These are phyloP conservation scores for Diplodia seriata DNA, from an alignment of 2,329 filamentous ascomycete genomes.

Conservation along the genomic window DNA sequence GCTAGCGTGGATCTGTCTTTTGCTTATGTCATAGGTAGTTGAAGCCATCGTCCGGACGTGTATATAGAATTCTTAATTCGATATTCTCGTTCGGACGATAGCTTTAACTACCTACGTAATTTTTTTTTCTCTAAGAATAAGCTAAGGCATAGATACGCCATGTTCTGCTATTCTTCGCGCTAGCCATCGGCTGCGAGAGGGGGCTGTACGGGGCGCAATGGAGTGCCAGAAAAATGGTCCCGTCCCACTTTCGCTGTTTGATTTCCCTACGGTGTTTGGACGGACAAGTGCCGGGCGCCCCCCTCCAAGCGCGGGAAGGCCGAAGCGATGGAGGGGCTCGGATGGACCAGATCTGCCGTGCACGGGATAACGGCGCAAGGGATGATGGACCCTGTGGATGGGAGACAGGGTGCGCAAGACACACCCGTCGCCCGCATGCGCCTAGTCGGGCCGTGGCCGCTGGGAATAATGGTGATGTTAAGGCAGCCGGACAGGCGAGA, in stretches of 20 bases:
- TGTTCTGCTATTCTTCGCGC: too few species aligned
- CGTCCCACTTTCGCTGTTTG: constrained; percentile 5
- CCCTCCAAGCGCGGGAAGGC: too few species aligned
- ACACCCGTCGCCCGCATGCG: not conserved
- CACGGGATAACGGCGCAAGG: not conserved
- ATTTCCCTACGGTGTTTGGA: not conserved
- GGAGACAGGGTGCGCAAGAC: constrained; percentile 5
- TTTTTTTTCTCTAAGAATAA: too few species aligned
- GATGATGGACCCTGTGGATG: constrained; percentile 6
- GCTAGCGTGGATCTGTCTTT: too few species aligned
- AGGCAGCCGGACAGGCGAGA: not conserved
- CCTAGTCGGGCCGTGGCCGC: not conserved
- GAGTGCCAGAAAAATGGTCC: not conserved
- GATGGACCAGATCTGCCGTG: constrained; percentile 3
- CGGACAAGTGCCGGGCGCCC: not conserved
- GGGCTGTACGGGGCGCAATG: not conserved
- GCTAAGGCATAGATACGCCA: too few species aligned
- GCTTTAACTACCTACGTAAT: too few species aligned
- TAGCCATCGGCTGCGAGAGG: too few species aligned
- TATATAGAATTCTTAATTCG: too few species aligned
- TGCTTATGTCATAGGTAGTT: too few species aligned
- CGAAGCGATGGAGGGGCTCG: too few species aligned
- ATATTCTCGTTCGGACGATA: too few species aligned
- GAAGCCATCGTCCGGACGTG: too few species aligned
- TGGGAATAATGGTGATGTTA: not conserved